A percentile compares a stretch with the other conserved stretches of the same genome.
These are phyloP conservation scores for Ganoderma leucocontextum DNA, from an alignment of 1,284 basidiomycete species.

Conservation along the genomic window DNA sequence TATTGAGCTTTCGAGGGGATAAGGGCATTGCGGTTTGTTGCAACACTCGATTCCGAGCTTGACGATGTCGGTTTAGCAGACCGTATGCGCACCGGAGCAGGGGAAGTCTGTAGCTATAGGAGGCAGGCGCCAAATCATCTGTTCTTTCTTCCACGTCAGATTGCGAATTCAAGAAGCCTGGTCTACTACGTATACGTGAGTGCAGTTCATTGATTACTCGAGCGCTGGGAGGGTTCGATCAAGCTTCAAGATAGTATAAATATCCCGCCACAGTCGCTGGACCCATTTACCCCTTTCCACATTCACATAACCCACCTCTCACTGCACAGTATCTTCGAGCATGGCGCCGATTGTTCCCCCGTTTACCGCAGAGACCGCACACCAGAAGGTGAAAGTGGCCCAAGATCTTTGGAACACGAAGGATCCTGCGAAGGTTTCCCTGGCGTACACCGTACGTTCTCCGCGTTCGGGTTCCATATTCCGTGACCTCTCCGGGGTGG, in stretches of 20 bases:
- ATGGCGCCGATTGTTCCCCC: slow-evolving; percentile 44
- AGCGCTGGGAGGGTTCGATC: not conserved
- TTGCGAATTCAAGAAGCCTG: not conserved
- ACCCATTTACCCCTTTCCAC: not conserved
- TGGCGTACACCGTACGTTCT: slow-evolving; percentile 56
- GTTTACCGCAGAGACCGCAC: slow-evolving; percentile 44
- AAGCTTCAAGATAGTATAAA: not conserved
- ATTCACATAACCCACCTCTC: not conserved
- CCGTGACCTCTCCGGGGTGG: too few relatives aligned
- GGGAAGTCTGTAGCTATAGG: not conserved
- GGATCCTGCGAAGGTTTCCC: slow-evolving; percentile 44
- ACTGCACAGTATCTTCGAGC: not conserved
- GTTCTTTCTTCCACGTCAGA: not conserved
- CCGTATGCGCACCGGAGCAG: not conserved
- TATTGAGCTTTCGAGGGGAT: too few relatives aligned
- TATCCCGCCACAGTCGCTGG: not conserved
- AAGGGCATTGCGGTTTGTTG: too few relatives aligned
- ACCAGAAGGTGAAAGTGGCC: slow-evolving; percentile 46
- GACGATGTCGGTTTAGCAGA: too few relatives aligned
- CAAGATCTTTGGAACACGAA: slow-evolving; percentile 47
- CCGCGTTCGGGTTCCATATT: not conserved
- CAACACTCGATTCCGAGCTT: too few relatives aligned
- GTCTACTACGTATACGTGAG: too few relatives aligned
- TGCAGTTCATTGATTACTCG: too few relatives aligned
- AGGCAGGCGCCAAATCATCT: not conserved